phyloP scores from a whole-genome alignment of 495 filamentous ascomycete genomes.

The Penicillium argentinense region DNA sequence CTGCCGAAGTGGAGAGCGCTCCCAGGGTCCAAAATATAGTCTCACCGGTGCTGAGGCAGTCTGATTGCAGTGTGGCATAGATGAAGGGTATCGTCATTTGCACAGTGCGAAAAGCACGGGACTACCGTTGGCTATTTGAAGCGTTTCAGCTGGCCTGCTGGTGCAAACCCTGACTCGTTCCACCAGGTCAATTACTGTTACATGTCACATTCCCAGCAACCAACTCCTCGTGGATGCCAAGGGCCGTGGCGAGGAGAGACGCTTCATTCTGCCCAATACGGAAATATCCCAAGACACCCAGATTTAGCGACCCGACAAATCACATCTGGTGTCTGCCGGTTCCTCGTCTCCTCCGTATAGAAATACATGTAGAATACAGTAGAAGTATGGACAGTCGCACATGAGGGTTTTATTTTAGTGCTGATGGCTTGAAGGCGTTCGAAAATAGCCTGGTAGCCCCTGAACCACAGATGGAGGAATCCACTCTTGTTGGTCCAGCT shows the following conservation, averaged over 20 bases:
- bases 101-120: neutral
- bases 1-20: neutral
- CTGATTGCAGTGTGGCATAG: neutral
- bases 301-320: neutral
- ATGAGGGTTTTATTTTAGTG: too few species aligned
- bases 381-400: too few species aligned
- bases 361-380: too few species aligned
- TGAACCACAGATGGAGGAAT: too few species aligned
- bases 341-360: too few species aligned
- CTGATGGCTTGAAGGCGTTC: conserved; percentile 1
- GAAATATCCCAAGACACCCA: neutral
- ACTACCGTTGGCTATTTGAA: neutral
- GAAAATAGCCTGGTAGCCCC: neutral
- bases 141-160: neutral
- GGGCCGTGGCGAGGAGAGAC: neutral
- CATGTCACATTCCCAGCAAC: neutral
- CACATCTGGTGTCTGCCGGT: too few species aligned
- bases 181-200: neutral
- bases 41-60: too few species aligned
- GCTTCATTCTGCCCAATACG: neutral
- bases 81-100: neutral
- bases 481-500: neutral
- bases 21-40: neutral
- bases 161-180: neutral
- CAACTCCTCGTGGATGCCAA: neutral